Evolutionary conservation across 768 basidiomycete genomes (phyloP).

Genomic region (Dentipellis fragilis): DNA sequence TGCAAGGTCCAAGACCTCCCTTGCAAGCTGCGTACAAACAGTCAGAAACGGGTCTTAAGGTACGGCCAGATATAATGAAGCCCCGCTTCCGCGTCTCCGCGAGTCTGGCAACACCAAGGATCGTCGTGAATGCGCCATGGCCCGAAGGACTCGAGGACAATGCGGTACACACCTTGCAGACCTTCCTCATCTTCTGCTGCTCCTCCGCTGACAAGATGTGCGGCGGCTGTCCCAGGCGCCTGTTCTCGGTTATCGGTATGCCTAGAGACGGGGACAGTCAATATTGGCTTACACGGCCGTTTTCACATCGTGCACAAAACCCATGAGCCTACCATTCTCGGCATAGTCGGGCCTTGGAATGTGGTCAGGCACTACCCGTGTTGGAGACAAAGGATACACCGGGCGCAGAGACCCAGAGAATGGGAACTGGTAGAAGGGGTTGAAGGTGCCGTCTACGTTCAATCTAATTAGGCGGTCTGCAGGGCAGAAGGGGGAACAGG

Average conservation of each 20-base stretch:
- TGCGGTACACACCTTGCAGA: slow-evolving; percentile 52
- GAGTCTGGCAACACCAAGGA: background rate
- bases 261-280: slow-evolving; percentile 29
- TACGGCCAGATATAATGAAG: background rate
- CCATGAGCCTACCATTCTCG: slow-evolving; percentile 42
- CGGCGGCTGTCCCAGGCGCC: slow-evolving; percentile 48
- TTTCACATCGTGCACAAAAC: slow-evolving; percentile 23
- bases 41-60: background rate
- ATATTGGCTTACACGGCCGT: slow-evolving; percentile 18
- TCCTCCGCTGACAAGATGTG: slow-evolving; percentile 61
- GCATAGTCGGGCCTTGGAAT: slow-evolving; percentile 89
- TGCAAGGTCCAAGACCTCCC: slow-evolving; percentile 90
- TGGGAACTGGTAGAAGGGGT: slow-evolving; percentile 67
- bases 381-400: slow-evolving; percentile 78
- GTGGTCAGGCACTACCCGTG: slow-evolving; percentile 67
- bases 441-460: slow-evolving; percentile 61
- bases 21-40: slow-evolving; percentile 46
- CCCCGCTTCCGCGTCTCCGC: background rate
- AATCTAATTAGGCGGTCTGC: background rate
- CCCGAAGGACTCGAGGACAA: background rate
- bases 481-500: background rate
- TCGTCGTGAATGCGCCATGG: background rate
- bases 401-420: slow-evolving; percentile 79
- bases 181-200: slow-evolving; percentile 82
- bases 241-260: slow-evolving; percentile 47